Percentiles rank a stretch among this genome's conserved stretches.
Evolutionary conservation across 306 rosid species (phyloP).

Genomic region (Fragaria nilgerrensis): DNA sequence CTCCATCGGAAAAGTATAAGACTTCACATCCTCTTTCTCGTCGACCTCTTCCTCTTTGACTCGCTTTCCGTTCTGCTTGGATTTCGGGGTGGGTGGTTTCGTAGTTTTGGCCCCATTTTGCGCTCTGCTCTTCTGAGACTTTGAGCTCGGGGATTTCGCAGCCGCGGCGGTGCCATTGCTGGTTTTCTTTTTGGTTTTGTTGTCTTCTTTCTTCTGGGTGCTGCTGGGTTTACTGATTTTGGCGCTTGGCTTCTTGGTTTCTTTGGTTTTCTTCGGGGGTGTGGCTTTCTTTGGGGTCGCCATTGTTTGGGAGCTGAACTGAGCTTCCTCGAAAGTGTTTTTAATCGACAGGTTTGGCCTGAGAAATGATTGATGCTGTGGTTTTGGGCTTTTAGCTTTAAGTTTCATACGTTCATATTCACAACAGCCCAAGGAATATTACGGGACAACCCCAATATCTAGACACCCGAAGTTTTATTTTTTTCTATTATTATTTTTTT

Average conservation of each 20-base stretch:
- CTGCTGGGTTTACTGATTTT: constrained; percentile 12
- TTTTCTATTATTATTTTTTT: too few species aligned
- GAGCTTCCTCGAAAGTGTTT: not conserved
- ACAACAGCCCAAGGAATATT: too few species aligned
- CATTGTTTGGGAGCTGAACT: constrained; percentile 39
- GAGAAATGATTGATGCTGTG: too few species aligned
- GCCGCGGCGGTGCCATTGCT: constrained; percentile 34
- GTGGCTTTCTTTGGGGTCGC: constrained; percentile 54
- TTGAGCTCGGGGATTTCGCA: constrained; percentile 32
- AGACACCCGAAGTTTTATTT: too few species aligned
- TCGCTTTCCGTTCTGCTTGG: constrained; percentile 27
- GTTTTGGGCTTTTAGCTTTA: too few species aligned
- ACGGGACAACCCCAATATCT: too few species aligned
- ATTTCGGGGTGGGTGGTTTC: constrained; percentile 29
- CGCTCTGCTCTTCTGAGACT: constrained; percentile 25
- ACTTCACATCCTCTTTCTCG: constrained; percentile 41
- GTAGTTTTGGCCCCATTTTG: constrained; percentile 21
- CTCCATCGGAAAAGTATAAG: constrained; percentile 63
- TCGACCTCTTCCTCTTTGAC: constrained; percentile 26
- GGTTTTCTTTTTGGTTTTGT: constrained; percentile 17
- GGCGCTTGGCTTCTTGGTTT: constrained; percentile 25
- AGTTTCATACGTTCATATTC: too few species aligned
- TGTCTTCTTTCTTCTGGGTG: constrained; percentile 13
- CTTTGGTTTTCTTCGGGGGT: constrained; percentile 36
- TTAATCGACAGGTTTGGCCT: not conserved